Percentiles rank a stretch among this genome's conserved stretches.
These are phyloP conservation scores for Backusella tuberculispora DNA, from an alignment of 192 early-diverging fungal species.

Conservation along the genomic window DNA sequence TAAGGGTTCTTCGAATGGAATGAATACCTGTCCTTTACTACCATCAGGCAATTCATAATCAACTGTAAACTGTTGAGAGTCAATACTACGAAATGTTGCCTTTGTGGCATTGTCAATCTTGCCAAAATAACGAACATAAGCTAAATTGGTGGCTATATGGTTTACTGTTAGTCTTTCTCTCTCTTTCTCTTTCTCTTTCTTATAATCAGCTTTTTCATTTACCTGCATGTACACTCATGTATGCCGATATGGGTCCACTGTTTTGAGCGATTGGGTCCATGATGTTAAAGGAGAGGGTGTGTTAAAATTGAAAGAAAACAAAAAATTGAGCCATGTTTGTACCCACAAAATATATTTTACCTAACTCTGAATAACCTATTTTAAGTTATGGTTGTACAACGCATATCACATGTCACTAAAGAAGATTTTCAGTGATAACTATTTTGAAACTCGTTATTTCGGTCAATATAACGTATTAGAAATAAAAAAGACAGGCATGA, in stretches of 20 bases:
- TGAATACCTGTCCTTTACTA: constrained; percentile 21
- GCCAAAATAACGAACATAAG: constrained; percentile 48
- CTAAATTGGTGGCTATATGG: constrained; percentile 40
- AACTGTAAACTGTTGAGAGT: constrained; percentile 39
- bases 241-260: constrained; percentile 36
- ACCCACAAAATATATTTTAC: background rate
- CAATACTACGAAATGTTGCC: constrained; percentile 44
- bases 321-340: background rate
- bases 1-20: constrained; percentile 39
- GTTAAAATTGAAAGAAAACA: background rate
- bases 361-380: background rate
- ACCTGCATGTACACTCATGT: constrained; percentile 47
- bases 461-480: no score
- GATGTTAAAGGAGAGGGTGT: background rate
- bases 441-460: no score
- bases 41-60: constrained; percentile 28
- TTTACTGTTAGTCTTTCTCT: background rate
- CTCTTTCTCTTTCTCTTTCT: background rate
- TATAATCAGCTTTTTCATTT: background rate
- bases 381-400: background rate
- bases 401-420: background rate
- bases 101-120: constrained; percentile 29
- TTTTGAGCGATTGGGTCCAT: constrained; percentile 39
- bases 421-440: no score
- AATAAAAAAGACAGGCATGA: no score